A percentile compares a stretch with the other conserved stretches of the same genome.
Conservation (phyloP, 2,329 filamentous ascomycete species). For the Venturia effusa region DNA sequence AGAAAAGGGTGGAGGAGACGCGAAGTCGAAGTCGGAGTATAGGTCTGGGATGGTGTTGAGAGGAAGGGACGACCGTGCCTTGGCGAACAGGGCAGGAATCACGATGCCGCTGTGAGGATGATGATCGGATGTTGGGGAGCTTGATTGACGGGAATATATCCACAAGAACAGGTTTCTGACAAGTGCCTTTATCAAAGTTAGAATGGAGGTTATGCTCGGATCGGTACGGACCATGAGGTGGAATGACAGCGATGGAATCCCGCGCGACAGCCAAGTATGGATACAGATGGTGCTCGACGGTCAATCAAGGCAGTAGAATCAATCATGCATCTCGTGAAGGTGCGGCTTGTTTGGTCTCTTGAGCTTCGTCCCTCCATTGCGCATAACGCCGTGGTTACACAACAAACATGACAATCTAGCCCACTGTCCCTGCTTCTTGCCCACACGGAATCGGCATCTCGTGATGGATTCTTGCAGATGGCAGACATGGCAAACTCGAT, state of each 20-base stretch:
- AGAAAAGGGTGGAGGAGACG: conserved; percentile 4
- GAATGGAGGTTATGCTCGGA: not conserved
- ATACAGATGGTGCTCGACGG: not conserved
- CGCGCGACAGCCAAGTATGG: not conserved
- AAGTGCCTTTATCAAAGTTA: not conserved
- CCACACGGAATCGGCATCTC: not conserved
- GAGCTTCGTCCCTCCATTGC: not conserved
- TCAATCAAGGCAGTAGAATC: not conserved
- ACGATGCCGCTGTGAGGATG: not conserved
- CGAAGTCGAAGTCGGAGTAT: not conserved
- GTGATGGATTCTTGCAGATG: not conserved
- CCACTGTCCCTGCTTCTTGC: not conserved
- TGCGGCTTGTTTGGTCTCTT: not conserved
- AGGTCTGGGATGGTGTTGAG: not conserved
- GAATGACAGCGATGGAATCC: not conserved
- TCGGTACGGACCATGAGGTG: not conserved
- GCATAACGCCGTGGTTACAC: not conserved
- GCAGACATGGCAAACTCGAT: not conserved
- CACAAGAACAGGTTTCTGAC: not conserved
- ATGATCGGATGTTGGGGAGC: not conserved
- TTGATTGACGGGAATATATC: not conserved
- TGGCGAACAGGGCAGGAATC: not conserved
- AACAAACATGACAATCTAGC: not conserved
- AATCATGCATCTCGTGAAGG: not conserved
- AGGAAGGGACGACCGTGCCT: conserved; percentile 1